phyloP scores from a whole-genome alignment of 768 basidiomycete species.

The Mycena epipterygia region DNA sequence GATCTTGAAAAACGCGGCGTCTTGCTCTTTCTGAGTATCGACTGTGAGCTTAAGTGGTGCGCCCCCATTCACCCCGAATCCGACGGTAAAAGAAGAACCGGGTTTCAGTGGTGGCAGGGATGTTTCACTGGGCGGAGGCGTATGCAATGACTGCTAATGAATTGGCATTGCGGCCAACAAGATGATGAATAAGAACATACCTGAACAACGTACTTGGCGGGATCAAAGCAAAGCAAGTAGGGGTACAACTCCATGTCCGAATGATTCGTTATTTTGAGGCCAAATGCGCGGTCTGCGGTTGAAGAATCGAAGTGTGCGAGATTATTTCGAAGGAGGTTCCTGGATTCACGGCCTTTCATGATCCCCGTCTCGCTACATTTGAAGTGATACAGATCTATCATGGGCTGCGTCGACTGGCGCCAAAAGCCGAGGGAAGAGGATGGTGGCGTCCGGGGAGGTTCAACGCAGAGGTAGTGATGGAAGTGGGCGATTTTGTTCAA shows the following conservation, averaged over 20 bases:
- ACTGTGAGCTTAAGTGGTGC: not conserved
- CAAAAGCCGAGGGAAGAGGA: not conserved
- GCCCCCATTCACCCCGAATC: not conserved
- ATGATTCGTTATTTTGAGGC: not conserved
- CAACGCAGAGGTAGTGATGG: not conserved
- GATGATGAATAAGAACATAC: not conserved
- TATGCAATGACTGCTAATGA: not conserved
- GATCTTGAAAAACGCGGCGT: not conserved
- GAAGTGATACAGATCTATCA: not conserved
- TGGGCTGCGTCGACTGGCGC: not conserved
- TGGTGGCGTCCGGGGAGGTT: not conserved
- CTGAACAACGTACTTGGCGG: not conserved
- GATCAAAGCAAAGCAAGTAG: not conserved
- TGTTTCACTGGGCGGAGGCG: not conserved
- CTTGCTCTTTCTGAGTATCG: not conserved
- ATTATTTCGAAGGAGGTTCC: not conserved
- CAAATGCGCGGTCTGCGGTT: not conserved
- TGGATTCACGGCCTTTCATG: not conserved
- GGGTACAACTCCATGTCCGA: not conserved
- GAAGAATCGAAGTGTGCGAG: not conserved
- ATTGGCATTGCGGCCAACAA: not conserved
- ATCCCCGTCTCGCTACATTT: not conserved
- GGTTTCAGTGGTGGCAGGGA: no score
- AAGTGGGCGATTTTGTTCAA: conserved; percentile 14
- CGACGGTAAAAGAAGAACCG: not conserved